phyloP scores from a whole-genome alignment of 2,329 filamentous ascomycete genomes.

The Epichloe sibirici region DNA sequence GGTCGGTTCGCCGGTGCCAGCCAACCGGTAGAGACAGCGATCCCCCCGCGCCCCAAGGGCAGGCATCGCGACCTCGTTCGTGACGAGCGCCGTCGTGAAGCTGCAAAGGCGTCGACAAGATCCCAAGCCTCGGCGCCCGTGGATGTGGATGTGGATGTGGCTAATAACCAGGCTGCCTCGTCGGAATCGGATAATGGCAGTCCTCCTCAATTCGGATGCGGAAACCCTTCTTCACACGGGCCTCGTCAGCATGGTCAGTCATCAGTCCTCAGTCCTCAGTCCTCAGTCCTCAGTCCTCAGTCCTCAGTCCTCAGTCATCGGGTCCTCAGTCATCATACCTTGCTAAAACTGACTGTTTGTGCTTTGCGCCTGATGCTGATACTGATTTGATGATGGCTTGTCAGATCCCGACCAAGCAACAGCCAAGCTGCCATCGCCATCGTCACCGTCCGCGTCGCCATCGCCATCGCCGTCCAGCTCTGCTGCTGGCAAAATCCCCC shows the following conservation, averaged over 20 bases:
- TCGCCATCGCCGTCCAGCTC: no score
- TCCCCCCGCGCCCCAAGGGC: neutral
- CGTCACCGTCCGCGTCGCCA: no score
- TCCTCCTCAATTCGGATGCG: neutral
- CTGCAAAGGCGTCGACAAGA: neutral
- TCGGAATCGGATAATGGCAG: neutral
- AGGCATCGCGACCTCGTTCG: conserved; percentile 3
- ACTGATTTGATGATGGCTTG: neutral
- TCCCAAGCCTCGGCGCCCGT: neutral
- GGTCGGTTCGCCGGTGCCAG: conserved; percentile 2
- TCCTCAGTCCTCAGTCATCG: no score
- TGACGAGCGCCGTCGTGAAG: conserved; percentile 2
- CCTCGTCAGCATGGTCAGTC: neutral
- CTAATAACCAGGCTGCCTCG: neutral
- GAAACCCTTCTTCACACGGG: neutral
- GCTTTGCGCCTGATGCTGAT: neutral
- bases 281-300: no score
- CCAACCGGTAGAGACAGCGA: conserved; percentile 1
- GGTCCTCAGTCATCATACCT: no score
- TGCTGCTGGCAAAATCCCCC: neutral
- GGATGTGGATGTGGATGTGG: neutral
- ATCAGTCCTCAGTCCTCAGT: no score
- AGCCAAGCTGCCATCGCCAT: neutral
- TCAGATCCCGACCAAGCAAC: neutral
- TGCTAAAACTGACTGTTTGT: no score